Evolutionary conservation across 169 alveolate species (phyloP).

Genomic region (Perkinsus chesapeaki): DNA sequence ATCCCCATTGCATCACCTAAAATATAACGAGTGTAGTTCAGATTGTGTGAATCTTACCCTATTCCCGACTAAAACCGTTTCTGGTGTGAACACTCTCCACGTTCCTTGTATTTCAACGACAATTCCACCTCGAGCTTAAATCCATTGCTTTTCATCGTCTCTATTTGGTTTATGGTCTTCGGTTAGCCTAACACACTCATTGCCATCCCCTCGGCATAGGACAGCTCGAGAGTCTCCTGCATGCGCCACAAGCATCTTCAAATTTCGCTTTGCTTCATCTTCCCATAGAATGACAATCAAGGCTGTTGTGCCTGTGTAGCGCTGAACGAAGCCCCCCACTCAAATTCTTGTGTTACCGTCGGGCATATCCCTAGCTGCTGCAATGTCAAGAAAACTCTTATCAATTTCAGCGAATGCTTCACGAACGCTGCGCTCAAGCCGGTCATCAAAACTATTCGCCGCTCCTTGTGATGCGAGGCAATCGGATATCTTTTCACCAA

Average conservation of each 20-base stretch:
- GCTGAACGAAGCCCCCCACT: neutral
- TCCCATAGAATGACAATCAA: neutral
- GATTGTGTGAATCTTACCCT: neutral
- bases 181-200: slow-evolving; percentile 15
- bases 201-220: slow-evolving; percentile 12
- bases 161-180: slow-evolving; percentile 33
- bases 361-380: neutral
- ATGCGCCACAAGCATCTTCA: slow-evolving; percentile 31
- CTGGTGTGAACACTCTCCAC: slow-evolving; percentile 21
- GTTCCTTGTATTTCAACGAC: slow-evolving; percentile 20
- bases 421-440: neutral
- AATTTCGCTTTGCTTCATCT: neutral
- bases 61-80: neutral
- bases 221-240: slow-evolving; percentile 37
- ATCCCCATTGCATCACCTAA: slow-evolving; percentile 12
- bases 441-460: neutral
- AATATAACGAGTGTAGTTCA: neutral
- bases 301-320: neutral
- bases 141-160: slow-evolving; percentile 16
- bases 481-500: neutral
- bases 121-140: slow-evolving; percentile 19
- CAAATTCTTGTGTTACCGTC: neutral
- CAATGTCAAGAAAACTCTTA: neutral
- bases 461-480: neutral
- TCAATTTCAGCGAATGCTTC: neutral